A percentile compares a stretch with the other conserved stretches of the same genome.
These are phyloP conservation scores for Conoideocrella luteorostrata DNA, from an alignment of 2,329 filamentous ascomycete species.

Conservation along the genomic window DNA sequence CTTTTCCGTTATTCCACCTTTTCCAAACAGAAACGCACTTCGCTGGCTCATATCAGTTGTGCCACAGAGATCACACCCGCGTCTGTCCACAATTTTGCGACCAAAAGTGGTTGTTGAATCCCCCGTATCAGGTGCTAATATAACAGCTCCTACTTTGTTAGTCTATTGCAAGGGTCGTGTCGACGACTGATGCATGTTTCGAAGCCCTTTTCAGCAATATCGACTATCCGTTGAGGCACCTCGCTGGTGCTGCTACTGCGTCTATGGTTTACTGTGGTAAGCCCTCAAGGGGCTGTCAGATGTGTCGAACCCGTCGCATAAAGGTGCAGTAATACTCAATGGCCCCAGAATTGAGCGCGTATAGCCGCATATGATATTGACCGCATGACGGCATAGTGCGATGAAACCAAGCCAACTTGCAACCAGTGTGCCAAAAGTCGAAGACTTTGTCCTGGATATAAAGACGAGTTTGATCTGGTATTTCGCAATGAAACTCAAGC, in stretches of 20 bases:
- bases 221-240: neutral
- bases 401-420: slow-evolving; percentile 61
- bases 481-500: slow-evolving; percentile 68
- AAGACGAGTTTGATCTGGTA: slow-evolving; percentile 65
- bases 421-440: slow-evolving; percentile 59
- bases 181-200: neutral
- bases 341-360: neutral
- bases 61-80: too few species aligned
- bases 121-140: too few species aligned
- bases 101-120: too few species aligned
- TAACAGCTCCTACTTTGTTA: too few species aligned
- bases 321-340: slow-evolving; percentile 44
- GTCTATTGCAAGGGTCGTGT: neutral
- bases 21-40: too few species aligned
- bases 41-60: too few species aligned
- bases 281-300: slow-evolving; percentile 64
- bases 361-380: neutral
- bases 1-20: too few species aligned
- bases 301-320: slow-evolving; percentile 66
- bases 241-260: slow-evolving; percentile 12
- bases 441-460: slow-evolving; percentile 60
- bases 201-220: neutral
- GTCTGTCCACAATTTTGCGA: too few species aligned
- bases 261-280: slow-evolving; percentile 62
- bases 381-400: slow-evolving; percentile 41